Percentiles rank a stretch among this genome's conserved stretches.
Conservation (phyloP, 2,329 filamentous ascomycete genomes). For the Paraphaeosphaeria minitans region DNA sequence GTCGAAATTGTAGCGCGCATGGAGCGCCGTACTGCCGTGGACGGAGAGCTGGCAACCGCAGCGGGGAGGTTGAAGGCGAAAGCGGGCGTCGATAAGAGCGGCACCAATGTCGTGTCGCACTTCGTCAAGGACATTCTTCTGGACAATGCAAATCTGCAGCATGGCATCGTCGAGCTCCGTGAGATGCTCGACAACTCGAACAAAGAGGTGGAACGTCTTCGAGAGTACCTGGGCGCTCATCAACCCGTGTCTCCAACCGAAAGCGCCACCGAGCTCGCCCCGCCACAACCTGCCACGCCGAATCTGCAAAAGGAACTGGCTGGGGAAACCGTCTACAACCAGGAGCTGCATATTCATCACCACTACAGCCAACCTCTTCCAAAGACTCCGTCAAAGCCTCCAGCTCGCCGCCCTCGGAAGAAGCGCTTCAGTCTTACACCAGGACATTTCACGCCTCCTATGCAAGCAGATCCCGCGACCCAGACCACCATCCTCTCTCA, state of each 20-base stretch:
- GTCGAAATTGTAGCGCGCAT: conserved; percentile 80
- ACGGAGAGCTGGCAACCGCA: conserved; percentile 79
- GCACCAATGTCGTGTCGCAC: conserved; percentile 80
- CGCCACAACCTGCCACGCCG: conserved; percentile 25
- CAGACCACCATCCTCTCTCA: conserved; percentile 67
- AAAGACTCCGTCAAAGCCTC: conserved; percentile 54
- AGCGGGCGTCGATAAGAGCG: conserved; percentile 62
- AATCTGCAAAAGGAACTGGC: conserved; percentile 76
- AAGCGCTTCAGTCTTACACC: conserved; percentile 71
- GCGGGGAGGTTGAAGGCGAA: conserved; percentile 79
- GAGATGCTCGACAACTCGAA: conserved; percentile 92
- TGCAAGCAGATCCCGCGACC: conserved; percentile 52
- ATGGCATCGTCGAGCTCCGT: conserved; percentile 86
- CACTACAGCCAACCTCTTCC: conserved; percentile 69
- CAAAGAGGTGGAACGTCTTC: conserved; percentile 85
- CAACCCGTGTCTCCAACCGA: conserved; percentile 62
- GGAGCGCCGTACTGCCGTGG: conserved; percentile 80
- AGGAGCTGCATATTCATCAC: conserved; percentile 87
- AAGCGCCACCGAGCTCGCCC: conserved; percentile 21
- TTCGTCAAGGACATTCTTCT: conserved; percentile 95
- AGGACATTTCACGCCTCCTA: conserved; percentile 52
- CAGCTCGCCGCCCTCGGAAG: conserved; percentile 65
- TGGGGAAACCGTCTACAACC: conserved; percentile 35
- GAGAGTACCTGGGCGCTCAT: conserved; percentile 80
- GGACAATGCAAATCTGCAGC: conserved; percentile 92